phyloP scores from a whole-genome alignment of 257 asterid species.

The Verbascum thapsus region DNA sequence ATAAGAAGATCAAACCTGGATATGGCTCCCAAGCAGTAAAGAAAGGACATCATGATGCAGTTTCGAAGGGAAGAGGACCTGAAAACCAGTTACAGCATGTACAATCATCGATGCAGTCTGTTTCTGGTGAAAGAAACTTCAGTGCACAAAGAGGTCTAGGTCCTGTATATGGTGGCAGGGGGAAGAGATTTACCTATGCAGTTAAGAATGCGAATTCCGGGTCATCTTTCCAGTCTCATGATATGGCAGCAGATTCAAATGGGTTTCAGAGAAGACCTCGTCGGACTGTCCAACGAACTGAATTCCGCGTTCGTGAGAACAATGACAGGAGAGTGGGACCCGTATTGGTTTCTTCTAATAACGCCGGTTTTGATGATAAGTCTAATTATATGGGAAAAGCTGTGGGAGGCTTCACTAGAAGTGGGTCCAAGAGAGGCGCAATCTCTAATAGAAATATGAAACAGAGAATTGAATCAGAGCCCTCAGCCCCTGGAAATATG shows the following conservation, averaged over 20 bases:
- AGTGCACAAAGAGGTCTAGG: constrained; percentile 54
- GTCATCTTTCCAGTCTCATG: constrained; percentile 48
- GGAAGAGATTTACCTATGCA: constrained; percentile 68
- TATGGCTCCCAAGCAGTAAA: constrained; percentile 45
- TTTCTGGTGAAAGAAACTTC: constrained; percentile 46
- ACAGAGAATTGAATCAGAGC: constrained; percentile 47
- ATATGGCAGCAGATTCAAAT: constrained; percentile 47
- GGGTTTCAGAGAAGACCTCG: constrained; percentile 76
- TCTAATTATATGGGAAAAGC: constrained; percentile 50
- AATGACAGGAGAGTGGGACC: constrained; percentile 56
- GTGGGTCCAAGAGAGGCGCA: constrained; percentile 80
- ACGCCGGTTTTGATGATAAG: constrained; percentile 47
- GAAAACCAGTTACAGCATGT: constrained; percentile 42
- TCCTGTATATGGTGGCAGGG: constrained; percentile 55
- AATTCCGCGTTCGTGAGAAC: constrained; percentile 78
- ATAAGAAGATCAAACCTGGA: constrained; percentile 37
- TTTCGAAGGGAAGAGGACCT: constrained; percentile 43
- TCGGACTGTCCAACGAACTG: constrained; percentile 70
- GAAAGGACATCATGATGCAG: constrained; percentile 41
- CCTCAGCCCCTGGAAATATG: constrained; percentile 40
- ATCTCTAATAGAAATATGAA: constrained; percentile 53
- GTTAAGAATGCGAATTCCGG: constrained; percentile 58
- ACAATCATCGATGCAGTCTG: constrained; percentile 41
- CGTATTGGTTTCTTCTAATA: constrained; percentile 38
- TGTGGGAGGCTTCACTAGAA: constrained; percentile 52